A percentile compares a stretch with the other conserved stretches of the same genome.
Evolutionary conservation across 1,284 basidiomycete species (phyloP).

Genomic region (Trametes pubescens): DNA sequence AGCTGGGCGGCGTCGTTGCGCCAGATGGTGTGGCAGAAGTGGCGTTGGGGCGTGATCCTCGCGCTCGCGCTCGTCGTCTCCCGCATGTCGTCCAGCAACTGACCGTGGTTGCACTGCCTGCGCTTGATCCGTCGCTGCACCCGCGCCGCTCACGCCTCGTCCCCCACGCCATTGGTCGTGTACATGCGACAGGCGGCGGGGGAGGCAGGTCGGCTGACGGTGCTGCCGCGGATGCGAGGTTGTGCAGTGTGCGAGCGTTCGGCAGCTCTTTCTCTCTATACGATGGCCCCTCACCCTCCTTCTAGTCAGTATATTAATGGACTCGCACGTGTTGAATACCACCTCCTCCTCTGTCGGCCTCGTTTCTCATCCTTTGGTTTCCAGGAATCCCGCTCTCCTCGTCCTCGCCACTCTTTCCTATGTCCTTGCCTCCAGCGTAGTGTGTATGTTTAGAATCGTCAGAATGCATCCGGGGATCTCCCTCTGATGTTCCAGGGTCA

Average conservation of each 20-base stretch:
- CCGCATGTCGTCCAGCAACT: constrained; percentile 53
- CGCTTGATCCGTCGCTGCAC: neutral
- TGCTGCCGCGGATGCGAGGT: neutral
- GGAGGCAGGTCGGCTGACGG: neutral
- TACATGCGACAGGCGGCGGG: neutral
- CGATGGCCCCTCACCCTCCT: neutral
- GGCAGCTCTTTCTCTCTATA: neutral
- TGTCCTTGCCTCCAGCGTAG: neutral
- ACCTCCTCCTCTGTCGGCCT: neutral
- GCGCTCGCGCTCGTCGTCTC: constrained; percentile 79
- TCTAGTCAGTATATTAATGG: constrained; percentile 13
- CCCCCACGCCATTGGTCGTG: neutral
- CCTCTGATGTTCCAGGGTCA: no score
- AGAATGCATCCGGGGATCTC: constrained; percentile 3
- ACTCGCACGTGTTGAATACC: constrained; percentile 12
- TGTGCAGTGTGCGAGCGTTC: constrained; percentile 3
- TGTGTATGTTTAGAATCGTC: constrained; percentile 16
- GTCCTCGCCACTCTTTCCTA: constrained; percentile 6
- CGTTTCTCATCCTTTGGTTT: neutral
- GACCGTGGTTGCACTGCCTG: constrained; percentile 14
- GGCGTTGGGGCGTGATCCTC: constrained; percentile 83
- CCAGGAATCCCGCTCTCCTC: neutral
- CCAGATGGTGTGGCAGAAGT: constrained; percentile 79
- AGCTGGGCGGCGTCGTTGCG: constrained; percentile 66
- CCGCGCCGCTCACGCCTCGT: neutral